Percentiles rank a stretch among this genome's conserved stretches.
Evolutionary conservation across 176 grass and related monocot species (phyloP).

Genomic region (Rhynchospora breviuscula): DNA sequence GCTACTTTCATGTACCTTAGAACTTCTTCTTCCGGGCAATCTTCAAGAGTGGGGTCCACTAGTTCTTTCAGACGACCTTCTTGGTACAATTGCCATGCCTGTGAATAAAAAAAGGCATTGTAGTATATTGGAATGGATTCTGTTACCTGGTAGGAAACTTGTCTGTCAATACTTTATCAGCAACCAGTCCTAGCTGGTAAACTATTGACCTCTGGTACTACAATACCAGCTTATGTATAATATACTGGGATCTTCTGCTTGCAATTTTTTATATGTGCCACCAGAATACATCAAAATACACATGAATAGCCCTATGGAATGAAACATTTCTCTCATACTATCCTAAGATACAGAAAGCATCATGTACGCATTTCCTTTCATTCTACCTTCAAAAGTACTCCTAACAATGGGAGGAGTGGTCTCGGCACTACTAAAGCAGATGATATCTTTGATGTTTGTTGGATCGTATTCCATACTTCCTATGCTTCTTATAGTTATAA

Average conservation of each 20-base stretch:
- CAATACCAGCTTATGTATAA: background rate
- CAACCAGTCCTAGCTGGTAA: background rate
- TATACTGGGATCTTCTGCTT: background rate
- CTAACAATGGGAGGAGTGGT: background rate
- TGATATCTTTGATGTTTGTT: background rate
- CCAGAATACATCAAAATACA: background rate
- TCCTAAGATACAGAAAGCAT: background rate
- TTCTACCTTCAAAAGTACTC: background rate
- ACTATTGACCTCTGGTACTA: background rate
- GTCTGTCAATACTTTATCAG: background rate
- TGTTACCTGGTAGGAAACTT: background rate
- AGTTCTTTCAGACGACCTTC: conserved; percentile 53
- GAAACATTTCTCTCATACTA: background rate
- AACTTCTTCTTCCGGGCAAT: conserved; percentile 69
- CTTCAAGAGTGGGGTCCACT: conserved; percentile 38
- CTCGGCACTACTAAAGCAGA: background rate
- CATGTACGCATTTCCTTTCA: no score
- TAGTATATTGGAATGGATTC: background rate
- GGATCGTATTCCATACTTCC: background rate
- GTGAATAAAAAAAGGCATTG: conserved; percentile 13
- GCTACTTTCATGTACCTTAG: conserved; percentile 69
- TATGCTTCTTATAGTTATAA: background rate
- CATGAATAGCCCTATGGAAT: background rate
- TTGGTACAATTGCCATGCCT: conserved; percentile 76
- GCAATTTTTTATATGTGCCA: background rate